phyloP scores from a whole-genome alignment of 2,329 filamentous ascomycete species.

The Monosporascus sp. region DNA sequence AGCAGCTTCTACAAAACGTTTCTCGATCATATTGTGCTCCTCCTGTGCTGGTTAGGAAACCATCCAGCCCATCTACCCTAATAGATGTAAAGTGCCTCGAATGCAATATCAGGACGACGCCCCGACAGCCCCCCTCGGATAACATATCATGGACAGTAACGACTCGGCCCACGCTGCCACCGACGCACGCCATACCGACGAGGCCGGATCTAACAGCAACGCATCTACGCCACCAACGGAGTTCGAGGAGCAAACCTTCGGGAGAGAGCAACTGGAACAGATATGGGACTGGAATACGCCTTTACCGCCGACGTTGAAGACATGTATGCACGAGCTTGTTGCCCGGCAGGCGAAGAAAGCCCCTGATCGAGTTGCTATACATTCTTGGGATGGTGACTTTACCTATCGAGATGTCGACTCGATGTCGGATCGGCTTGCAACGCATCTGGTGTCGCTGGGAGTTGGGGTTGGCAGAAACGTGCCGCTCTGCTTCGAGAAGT shows the following conservation, averaged over 20 bases:
- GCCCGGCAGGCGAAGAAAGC: constrained; percentile 30
- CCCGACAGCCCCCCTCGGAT: not conserved
- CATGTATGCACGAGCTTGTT: constrained; percentile 45
- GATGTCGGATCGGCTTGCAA: constrained; percentile 37
- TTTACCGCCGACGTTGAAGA: constrained; percentile 34
- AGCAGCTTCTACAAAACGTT: too few relatives aligned
- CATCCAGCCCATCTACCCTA: not conserved
- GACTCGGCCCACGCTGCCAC: constrained; percentile 6
- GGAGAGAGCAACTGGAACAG: constrained; percentile 34
- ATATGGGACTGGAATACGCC: constrained; percentile 43
- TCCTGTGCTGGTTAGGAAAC: not conserved
- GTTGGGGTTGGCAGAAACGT: constrained; percentile 35
- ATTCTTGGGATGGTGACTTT: constrained; percentile 45
- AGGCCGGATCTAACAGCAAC: constrained; percentile 13
- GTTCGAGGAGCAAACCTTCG: constrained; percentile 21
- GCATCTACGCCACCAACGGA: constrained; percentile 25
- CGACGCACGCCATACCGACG: constrained; percentile 16
- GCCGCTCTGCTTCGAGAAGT: constrained; percentile 49
- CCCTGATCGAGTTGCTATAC: constrained; percentile 38
- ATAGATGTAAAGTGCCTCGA: not conserved
- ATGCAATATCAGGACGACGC: not conserved
- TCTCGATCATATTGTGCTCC: not conserved
- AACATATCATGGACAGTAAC: constrained; percentile 9
- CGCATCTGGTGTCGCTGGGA: constrained; percentile 32
- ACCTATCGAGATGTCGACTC: constrained; percentile 41